phyloP scores from a whole-genome alignment of 2,329 filamentous ascomycete species.

The Dothideomycetes sp. region DNA sequence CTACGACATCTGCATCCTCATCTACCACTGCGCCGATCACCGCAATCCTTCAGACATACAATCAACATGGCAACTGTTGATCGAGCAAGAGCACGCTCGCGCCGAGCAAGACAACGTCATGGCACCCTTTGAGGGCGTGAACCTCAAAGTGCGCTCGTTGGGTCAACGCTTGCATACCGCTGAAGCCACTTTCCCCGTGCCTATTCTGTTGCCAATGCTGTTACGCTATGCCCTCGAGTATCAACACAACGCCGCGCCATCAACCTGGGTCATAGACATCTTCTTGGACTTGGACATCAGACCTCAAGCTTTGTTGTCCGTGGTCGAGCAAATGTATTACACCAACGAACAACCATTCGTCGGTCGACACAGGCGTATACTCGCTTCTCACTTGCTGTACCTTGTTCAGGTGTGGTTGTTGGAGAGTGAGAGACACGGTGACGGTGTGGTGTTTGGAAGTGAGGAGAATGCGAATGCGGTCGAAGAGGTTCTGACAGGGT shows the following conservation, averaged over 20 bases:
- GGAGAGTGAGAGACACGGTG: conserved; percentile 45
- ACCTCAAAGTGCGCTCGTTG: conserved; percentile 49
- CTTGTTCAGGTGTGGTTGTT: conserved; percentile 53
- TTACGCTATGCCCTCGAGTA: conserved; percentile 44
- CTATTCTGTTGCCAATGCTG: conserved; percentile 45
- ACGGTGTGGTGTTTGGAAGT: conserved; percentile 49
- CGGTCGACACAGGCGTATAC: conserved; percentile 45
- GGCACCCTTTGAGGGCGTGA: conserved; percentile 62
- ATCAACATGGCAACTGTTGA: conserved; percentile 73
- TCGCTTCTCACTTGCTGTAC: conserved; percentile 55
- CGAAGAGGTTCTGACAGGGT: conserved; percentile 20
- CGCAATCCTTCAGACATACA: conserved; percentile 77
- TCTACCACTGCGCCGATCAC: conserved; percentile 87
- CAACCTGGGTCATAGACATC: conserved; percentile 55
- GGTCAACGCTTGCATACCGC: conserved; percentile 40
- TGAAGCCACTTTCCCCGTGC: conserved; percentile 26
- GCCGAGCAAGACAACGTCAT: conserved; percentile 39
- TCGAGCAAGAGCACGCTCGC: conserved; percentile 54
- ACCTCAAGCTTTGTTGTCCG: conserved; percentile 51
- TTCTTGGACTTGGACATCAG: conserved; percentile 55
- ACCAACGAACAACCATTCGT: conserved; percentile 55
- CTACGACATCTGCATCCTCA: conserved; percentile 85
- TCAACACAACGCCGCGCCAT: conserved; percentile 38
- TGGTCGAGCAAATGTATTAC: conserved; percentile 59
- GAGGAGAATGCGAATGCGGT: conserved; percentile 46